Evolutionary conservation across 495 filamentous ascomycete species (phyloP), one percentile per base, ranked within the genome.

Genomic region (Hypoxylon fuscum): DNA sequence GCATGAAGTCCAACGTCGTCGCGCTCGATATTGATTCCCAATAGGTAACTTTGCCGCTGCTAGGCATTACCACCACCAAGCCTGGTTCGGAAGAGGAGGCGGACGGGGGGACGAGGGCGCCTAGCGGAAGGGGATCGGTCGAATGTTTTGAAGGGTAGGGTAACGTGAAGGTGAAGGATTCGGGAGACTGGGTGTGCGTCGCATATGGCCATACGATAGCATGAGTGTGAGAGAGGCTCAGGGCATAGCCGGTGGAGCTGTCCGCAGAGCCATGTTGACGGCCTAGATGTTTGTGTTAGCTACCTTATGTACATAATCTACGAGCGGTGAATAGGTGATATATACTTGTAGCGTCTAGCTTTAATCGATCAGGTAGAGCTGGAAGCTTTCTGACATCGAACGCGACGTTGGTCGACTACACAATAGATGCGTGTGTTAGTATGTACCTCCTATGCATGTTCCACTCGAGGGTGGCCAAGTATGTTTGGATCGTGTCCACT

Each of bases 11-110:
- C 10, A 92, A 73, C 5, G 88, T 88, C 21, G 90, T 86, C 21
- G 91, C 92, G 73, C 85, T 90, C 15, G 93, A 89, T 43, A 98
- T 87, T 21, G 90, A 92, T 70, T 98, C 96, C 94, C 93, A 99
- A 74, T 93, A 99, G 31, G 88, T 85, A 42, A 98, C 84, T 71
- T 87, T 94, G 23, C 95, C 95, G 29, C 81, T 92, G 14, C 82
- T 82, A 1, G 93, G 92, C 75, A 91, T 88, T 9, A 99, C 79
- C 10, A 97, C 79, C 15, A 98, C 84, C 10, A 98, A 77, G 2
- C 93, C 95, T 2, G 94, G 90, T 38, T 92, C 89, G 12, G 84
- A 81, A 18, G 86, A 87, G 20, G 88, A 84, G 11, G 87, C 85
- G 31, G 88, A 90, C 1, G 90, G 81, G 2, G 84, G 87, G 9